Evolutionary conservation across 225 moss, liverwort and hornwort species (phyloP), one percentile per base, ranked within the genome.

Genomic region (Physcomitrellopsis africana): DNA sequence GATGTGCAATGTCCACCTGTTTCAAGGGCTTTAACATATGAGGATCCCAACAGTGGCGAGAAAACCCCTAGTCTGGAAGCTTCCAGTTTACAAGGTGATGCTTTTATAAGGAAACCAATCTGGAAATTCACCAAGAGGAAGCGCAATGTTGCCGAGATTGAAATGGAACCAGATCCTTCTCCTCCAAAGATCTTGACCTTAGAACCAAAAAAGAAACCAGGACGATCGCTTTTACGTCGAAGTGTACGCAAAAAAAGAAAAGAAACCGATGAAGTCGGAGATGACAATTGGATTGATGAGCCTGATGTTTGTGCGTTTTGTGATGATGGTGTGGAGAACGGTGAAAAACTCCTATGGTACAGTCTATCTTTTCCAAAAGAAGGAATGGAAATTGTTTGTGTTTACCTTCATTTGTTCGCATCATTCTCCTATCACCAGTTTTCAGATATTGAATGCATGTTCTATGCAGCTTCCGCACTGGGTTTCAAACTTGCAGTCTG

Each of bases 271-370:
- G 20, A n/a, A 63, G 14, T 59, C 57, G 43, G 37, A 61, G 74
- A 82, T 52, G 77, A 75, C 1, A 80, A 83, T 15, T 83, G 83
- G 83, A 60, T 86, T 10, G 83, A 86, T 61, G 83, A 86, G 65
- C 86, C 86, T 47, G 83, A 83, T 27, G 83, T 83, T 42, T 86
- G 86, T 75, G 76, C 83, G 22, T 81, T 83, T 76, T 83, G 86
- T 72, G 83, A 83, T 43, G 83, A 83, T 51, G 86, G 86, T 55
- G 86, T 83, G 70, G 84, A 79, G 22, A 41, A 47, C 56, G 81
- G 84, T 20, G 77, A 84, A 42, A 69, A 43, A 42, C 61, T 84
- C 17, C 55, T 84, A 29, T 86, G 81, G 81, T 81, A 76, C 51
- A 46, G 32, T 53, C 53, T 74, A 51, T 46, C 74, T 61, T 37